These are phyloP conservation scores for Jatropha curcas DNA, from an alignment of 345 rosid species.

Conservation along the genomic window DNA sequence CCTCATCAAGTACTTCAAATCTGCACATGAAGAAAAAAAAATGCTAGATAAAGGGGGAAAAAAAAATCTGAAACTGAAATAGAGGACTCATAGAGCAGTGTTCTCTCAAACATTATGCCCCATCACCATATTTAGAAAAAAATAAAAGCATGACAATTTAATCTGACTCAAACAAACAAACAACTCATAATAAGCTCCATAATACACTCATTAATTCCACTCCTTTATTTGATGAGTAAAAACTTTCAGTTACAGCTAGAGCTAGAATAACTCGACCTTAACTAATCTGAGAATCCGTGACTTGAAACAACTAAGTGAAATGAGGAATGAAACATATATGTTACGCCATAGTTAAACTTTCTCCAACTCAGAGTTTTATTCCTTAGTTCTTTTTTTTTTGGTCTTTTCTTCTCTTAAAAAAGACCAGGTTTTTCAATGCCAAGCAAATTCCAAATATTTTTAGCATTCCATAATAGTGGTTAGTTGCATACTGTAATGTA, in stretches of 20 bases:
- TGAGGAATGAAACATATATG: background rate
- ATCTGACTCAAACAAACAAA: background rate
- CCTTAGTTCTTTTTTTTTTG: background rate
- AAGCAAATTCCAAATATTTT: background rate
- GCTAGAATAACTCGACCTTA: background rate
- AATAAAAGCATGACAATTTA: background rate
- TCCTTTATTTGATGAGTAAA: background rate
- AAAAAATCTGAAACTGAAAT: constrained; percentile 2
- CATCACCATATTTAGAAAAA: background rate
- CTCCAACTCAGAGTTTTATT: background rate
- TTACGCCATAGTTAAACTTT: background rate
- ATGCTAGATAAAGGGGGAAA: constrained; percentile 14
- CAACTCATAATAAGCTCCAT: background rate
- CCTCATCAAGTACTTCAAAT: constrained; percentile 93
- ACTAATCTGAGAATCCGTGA: background rate
- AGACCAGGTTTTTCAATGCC: background rate
- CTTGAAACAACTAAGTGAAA: background rate
- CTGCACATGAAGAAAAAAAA: constrained; percentile 37
- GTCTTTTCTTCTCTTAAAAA: background rate
- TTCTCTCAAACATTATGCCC: background rate
- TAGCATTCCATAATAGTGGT: too few relatives aligned
- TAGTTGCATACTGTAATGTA: too few relatives aligned
- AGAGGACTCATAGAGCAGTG: background rate
- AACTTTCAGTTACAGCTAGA: background rate
- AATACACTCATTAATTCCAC: background rate